A percentile compares a stretch with the other conserved stretches of the same genome.
Conservation (phyloP, 768 basidiomycete genomes). For the Mycena rebaudengoi region DNA sequence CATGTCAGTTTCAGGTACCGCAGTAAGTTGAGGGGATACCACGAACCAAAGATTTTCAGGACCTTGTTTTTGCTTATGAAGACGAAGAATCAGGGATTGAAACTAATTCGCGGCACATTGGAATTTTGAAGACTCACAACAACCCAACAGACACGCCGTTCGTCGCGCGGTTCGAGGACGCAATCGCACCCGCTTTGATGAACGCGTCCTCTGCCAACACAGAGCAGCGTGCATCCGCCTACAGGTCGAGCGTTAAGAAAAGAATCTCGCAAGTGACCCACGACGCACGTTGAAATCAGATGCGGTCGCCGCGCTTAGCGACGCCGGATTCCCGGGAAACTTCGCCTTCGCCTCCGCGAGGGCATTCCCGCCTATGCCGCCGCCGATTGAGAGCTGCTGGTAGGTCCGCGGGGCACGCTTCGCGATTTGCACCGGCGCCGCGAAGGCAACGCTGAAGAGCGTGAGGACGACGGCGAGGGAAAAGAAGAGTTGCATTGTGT, state of each 20-base stretch:
- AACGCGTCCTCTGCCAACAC: conserved; percentile 9
- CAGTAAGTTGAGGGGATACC: no score
- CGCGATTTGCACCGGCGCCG: conserved; percentile 9
- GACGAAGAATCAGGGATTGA: no score
- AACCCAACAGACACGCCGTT: conserved; percentile 15
- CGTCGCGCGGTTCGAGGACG: conserved; percentile 10
- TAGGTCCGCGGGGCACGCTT: conserved; percentile 19
- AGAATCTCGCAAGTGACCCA: not conserved
- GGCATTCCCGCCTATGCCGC: conserved; percentile 15
- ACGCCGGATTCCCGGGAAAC: conserved; percentile 13
- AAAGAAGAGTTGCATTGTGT: conserved; percentile 11
- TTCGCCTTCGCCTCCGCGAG: conserved; percentile 18
- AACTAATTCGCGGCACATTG: no score
- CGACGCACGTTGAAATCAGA: conserved; percentile 11
- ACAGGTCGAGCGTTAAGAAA: not conserved
- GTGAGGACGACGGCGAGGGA: not conserved
- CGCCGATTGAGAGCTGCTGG: conserved; percentile 11
- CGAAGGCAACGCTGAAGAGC: not conserved
- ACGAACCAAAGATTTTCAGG: conserved; percentile 11
- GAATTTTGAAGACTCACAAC: not conserved
- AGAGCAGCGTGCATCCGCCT: conserved; percentile 20
- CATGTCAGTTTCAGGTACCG: no score
- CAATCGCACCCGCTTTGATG: conserved; percentile 11
- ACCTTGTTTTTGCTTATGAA: conserved; percentile 18
- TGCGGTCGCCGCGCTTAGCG: conserved; percentile 1